These are phyloP conservation scores for Lyophyllum shimeji DNA, from an alignment of 768 basidiomycete genomes.

Conservation along the genomic window DNA sequence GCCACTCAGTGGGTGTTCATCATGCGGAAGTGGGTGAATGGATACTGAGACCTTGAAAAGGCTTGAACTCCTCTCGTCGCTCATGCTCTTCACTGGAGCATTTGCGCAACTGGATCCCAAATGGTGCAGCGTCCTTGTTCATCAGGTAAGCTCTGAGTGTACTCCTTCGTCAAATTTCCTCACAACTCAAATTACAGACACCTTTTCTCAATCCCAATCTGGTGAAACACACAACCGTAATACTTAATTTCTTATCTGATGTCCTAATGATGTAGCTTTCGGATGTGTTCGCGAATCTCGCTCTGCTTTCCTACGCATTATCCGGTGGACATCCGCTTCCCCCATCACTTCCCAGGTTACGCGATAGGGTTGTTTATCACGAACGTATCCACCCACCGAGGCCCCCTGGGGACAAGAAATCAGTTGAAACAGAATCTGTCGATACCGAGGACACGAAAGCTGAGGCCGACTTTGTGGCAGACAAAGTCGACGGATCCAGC, in stretches of 20 bases:
- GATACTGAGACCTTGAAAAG: conserved; percentile 12
- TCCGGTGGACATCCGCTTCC: conserved; percentile 35
- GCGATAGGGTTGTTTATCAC: conserved; percentile 45
- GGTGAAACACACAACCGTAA: conserved; percentile 19
- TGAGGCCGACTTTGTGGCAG: conserved; percentile 23
- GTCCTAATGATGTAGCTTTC: conserved; percentile 31
- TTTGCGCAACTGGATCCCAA: conserved; percentile 39
- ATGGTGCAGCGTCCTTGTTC: conserved; percentile 45
- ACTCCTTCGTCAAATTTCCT: neutral
- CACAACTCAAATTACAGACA: conserved; percentile 25
- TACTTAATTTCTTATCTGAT: neutral
- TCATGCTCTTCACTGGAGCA: conserved; percentile 36
- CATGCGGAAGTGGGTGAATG: neutral
- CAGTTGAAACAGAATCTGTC: conserved; percentile 1
- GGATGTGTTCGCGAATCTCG: conserved; percentile 41
- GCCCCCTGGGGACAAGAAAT: neutral
- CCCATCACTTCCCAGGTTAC: conserved; percentile 35
- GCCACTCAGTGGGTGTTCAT: conserved; percentile 28
- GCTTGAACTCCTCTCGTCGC: conserved; percentile 29
- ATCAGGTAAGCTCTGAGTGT: conserved; percentile 25
- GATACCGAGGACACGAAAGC: conserved; percentile 16
- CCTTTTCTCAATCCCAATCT: conserved; percentile 47
- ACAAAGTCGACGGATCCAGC: conserved; percentile 38
- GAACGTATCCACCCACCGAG: conserved; percentile 27
- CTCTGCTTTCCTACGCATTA: conserved; percentile 38